These are phyloP conservation scores for Viola odorata DNA, from an alignment of 345 rosid genomes.

Conservation along the genomic window DNA sequence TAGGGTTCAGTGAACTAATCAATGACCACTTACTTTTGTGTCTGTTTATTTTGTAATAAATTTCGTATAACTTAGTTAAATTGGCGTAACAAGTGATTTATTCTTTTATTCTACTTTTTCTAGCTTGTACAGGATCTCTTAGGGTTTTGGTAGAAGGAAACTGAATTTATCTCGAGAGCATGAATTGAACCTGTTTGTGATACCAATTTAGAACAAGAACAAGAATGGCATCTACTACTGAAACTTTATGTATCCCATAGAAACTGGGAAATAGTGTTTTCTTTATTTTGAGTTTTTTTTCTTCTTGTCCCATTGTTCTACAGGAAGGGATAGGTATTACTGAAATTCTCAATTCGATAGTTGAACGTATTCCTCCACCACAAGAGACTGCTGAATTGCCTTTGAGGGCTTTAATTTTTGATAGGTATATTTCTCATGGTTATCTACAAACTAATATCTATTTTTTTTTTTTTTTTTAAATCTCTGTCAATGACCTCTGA, in stretches of 20 bases:
- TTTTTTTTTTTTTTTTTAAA: constrained; percentile 1
- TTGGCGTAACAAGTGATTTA: too few relatives aligned
- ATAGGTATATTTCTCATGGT: constrained; percentile 44
- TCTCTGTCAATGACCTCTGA: not conserved
- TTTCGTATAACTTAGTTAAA: too few relatives aligned
- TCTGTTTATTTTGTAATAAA: too few relatives aligned
- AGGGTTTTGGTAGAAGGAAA: too few relatives aligned
- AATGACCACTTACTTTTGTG: too few relatives aligned
- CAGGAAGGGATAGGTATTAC: constrained; percentile 90
- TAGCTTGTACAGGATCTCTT: not conserved
- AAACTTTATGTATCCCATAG: too few relatives aligned
- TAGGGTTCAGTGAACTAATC: too few relatives aligned
- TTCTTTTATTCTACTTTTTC: constrained; percentile 5
- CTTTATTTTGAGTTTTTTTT: constrained; percentile 3
- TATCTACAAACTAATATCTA: constrained; percentile 5
- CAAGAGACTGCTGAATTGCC: constrained; percentile 52
- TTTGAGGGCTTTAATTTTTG: constrained; percentile 86
- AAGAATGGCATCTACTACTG: too few relatives aligned
- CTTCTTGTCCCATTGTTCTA: constrained; percentile 10
- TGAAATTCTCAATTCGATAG: constrained; percentile 77
- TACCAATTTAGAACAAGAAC: too few relatives aligned
- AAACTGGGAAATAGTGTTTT: not conserved
- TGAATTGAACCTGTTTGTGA: too few relatives aligned
- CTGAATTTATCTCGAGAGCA: too few relatives aligned
- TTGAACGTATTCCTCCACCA: constrained; percentile 79